Evolutionary conservation across 306 rosid genomes (phyloP).

Genomic region (Cicer yamashitae): DNA sequence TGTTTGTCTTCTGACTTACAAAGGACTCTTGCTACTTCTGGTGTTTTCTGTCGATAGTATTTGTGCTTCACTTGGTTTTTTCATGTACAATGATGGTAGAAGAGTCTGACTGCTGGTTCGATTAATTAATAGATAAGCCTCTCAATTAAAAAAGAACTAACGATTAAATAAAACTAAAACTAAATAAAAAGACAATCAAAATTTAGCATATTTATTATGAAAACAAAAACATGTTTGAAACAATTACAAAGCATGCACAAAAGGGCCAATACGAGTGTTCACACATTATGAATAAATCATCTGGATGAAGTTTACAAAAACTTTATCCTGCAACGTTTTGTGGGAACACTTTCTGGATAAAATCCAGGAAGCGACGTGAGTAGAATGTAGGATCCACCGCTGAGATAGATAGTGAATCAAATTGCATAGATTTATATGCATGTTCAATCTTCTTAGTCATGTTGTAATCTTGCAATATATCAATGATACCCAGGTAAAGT

Average conservation of each 20-base stretch:
- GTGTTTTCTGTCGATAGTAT: no score
- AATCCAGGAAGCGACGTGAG: slow-evolving; percentile 88
- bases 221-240: background rate
- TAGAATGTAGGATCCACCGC: slow-evolving; percentile 95
- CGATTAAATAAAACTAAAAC: background rate
- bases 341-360: slow-evolving; percentile 86
- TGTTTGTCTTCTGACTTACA: no score
- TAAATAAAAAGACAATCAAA: background rate
- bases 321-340: slow-evolving; percentile 54
- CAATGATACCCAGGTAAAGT: slow-evolving; percentile 91
- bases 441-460: slow-evolving; percentile 92
- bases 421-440: slow-evolving; percentile 86
- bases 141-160: no score
- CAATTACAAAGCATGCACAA: slow-evolving; percentile 39
- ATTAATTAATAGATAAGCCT: no score
- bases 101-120: no score
- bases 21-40: no score
- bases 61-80: no score
- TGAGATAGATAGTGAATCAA: slow-evolving; percentile 88
- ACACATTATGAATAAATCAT: slow-evolving; percentile 18
- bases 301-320: slow-evolving; percentile 19
- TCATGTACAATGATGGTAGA: no score
- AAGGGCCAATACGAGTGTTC: slow-evolving; percentile 30
- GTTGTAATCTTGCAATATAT: slow-evolving; percentile 93
- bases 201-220: background rate